Evolutionary conservation across 768 basidiomycete genomes (phyloP).

Genomic region (Dacryopinax primogenitus): DNA sequence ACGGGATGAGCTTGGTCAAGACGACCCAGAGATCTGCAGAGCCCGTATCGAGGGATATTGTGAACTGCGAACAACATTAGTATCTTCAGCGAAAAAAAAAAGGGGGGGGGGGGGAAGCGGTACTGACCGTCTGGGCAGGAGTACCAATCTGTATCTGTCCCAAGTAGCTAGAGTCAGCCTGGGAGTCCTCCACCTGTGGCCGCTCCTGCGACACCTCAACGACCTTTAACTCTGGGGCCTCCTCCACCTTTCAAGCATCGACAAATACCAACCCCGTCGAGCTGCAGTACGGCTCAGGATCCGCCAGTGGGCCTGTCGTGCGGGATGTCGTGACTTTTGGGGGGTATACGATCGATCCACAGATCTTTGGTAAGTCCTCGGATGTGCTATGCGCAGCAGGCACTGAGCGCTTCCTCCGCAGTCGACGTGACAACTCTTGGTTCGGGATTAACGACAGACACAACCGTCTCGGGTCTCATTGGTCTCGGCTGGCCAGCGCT

Average conservation of each 20-base stretch:
- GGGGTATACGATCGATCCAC: not conserved
- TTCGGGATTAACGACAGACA: not conserved
- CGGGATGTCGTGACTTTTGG: not conserved
- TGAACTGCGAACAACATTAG: too few relatives aligned
- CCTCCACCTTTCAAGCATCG: not conserved
- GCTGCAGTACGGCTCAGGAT: not conserved
- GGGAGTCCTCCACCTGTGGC: not conserved
- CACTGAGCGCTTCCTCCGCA: not conserved
- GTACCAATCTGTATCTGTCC: too few relatives aligned
- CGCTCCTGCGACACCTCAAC: not conserved
- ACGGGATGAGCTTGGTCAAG: slow-evolving; percentile 1
- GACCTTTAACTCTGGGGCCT: not conserved
- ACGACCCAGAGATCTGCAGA: too few relatives aligned
- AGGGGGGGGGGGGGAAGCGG: too few relatives aligned
- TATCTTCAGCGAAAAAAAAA: too few relatives aligned
- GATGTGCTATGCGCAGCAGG: not conserved
- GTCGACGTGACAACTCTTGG: slow-evolving; percentile 1
- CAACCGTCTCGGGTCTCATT: not conserved
- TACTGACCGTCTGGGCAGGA: too few relatives aligned
- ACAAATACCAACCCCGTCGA: not conserved
- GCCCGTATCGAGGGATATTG: too few relatives aligned
- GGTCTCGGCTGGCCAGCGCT: not conserved
- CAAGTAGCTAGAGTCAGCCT: too few relatives aligned
- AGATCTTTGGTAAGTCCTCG: not conserved
- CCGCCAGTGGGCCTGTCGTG: not conserved